A percentile compares a stretch with the other conserved stretches of the same genome.
Evolutionary conservation across 1,284 basidiomycete genomes (phyloP).

Genomic region (Meripilus lineatus): DNA sequence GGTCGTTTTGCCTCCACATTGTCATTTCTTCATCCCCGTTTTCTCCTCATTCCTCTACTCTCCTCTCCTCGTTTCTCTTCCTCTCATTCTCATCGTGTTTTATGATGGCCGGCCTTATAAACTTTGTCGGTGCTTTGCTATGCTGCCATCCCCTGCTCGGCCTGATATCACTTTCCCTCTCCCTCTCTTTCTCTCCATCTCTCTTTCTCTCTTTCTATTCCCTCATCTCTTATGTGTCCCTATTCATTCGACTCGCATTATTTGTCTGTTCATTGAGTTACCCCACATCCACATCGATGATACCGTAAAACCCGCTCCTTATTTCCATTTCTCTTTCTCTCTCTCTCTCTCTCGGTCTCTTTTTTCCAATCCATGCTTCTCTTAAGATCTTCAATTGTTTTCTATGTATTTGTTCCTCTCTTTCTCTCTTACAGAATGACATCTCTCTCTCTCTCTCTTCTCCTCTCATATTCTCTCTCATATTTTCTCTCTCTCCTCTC

Average conservation of each 20-base stretch:
- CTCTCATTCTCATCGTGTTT: constrained; percentile 6
- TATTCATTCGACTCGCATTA: neutral
- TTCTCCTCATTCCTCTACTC: constrained; percentile 3
- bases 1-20: constrained; percentile 2
- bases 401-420: constrained; percentile 1
- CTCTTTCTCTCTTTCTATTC: constrained; percentile 1
- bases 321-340: constrained; percentile 5
- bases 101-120: neutral
- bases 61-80: constrained; percentile 7
- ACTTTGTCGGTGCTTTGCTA: no score
- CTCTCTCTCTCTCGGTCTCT: constrained; percentile 11
- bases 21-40: constrained; percentile 1
- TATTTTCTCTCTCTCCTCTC: constrained; percentile 9
- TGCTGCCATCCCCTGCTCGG: neutral
- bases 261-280: constrained; percentile 13
- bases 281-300: constrained; percentile 26
- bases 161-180: constrained; percentile 22
- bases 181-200: constrained; percentile 15
- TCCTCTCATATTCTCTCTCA: constrained; percentile 17
- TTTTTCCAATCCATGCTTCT: constrained; percentile 23
- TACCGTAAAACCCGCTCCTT: constrained; percentile 25
- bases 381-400: constrained; percentile 18
- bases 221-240: constrained; percentile 2
- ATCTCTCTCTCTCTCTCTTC: constrained; percentile 16
- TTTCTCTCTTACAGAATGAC: constrained; percentile 15